Evolutionary conservation across 2,329 filamentous ascomycete species (phyloP), one percentile per base, ranked within the genome.

Genomic region (Fusarium compactum): DNA sequence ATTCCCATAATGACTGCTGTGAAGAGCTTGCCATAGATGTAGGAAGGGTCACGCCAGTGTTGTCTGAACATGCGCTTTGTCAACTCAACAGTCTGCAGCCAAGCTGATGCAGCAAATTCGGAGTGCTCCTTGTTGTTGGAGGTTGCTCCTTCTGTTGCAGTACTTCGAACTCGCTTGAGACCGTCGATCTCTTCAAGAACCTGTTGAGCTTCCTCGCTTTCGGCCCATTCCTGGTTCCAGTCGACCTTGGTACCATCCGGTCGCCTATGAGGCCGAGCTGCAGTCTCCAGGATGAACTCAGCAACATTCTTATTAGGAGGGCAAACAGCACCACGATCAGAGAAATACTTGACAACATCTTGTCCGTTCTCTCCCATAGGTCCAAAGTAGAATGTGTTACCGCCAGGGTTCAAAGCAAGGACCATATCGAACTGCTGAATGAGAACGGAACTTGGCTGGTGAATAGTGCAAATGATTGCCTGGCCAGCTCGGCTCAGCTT

Each of bases 1-100:
- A 94, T 89, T 18, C 90, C 92, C 46, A 92, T 84, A 65, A 93
- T 86, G 62, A 93, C 87, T 6, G 89, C 85, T 34, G 90, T 86
- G 79, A 94, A 94, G 27, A 95, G 81, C 76, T 93, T 94, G 63
- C 90, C 89, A 78, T 94, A 94, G 58, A 93, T 83, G 78, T 95
- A 95, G 2, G 88, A 90, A 0, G 92, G 90, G 67, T 93, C 89
- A 16, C 92, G 86, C 91, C 91, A 94, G 81, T 94, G 90, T 71
- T 93, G 88, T 6, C 83, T 82, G 79, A 94, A 94, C 52, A 91
- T 86, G 24, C 92, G 87, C 77, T 90, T 90, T 6, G 90, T 92
- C 22, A 95, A 84, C 75, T 90, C 85, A 6, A 82, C 82, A 9
- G 86, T 92, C 80, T 95, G 92, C 2, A 86, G 78, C 75, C 80